A percentile compares a stretch with the other conserved stretches of the same genome.
These are phyloP conservation scores for Fusarium sp. DNA, from an alignment of 2,329 filamentous ascomycete species.

Conservation along the genomic window DNA sequence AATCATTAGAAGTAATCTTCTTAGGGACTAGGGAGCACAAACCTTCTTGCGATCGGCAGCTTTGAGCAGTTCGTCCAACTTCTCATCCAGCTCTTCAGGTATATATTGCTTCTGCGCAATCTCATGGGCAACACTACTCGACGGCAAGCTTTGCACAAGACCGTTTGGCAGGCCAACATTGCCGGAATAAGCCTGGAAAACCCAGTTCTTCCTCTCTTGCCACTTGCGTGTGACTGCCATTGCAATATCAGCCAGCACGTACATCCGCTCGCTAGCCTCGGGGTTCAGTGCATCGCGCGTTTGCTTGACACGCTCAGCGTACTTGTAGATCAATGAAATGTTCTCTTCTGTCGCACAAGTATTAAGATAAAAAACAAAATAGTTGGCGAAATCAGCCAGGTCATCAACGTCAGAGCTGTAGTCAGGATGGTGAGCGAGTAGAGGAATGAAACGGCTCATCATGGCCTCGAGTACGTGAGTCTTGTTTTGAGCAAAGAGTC, in stretches of 20 bases:
- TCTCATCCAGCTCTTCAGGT: conserved; percentile 78
- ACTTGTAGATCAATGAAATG: conserved; percentile 86
- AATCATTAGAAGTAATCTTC: conserved; percentile 35
- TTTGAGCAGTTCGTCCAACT: conserved; percentile 74
- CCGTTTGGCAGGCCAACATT: conserved; percentile 84
- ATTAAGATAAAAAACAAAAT: conserved; percentile 88
- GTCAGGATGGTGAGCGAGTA: conserved; percentile 94
- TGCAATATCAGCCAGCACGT: conserved; percentile 87
- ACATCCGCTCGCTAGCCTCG: conserved; percentile 76
- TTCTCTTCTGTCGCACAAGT: conserved; percentile 88
- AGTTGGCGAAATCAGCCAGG: conserved; percentile 83
- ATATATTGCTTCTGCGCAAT: conserved; percentile 89
- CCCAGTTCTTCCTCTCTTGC: conserved; percentile 87
- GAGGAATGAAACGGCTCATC: conserved; percentile 83
- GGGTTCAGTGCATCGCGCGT: conserved; percentile 81
- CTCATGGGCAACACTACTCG: conserved; percentile 80
- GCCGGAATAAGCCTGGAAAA: conserved; percentile 81
- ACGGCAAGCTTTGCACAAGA: conserved; percentile 79
- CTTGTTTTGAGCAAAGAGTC: conserved; percentile 66
- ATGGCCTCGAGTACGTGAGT: conserved; percentile 79
- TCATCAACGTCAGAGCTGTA: conserved; percentile 74
- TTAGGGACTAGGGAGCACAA: conserved; percentile 27
- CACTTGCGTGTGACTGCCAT: conserved; percentile 84
- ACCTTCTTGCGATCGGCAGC: conserved; percentile 78
- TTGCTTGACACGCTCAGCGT: conserved; percentile 92